phyloP scores from a whole-genome alignment of 2,329 filamentous ascomycete genomes.

The Cladophialophora chaetospira region DNA sequence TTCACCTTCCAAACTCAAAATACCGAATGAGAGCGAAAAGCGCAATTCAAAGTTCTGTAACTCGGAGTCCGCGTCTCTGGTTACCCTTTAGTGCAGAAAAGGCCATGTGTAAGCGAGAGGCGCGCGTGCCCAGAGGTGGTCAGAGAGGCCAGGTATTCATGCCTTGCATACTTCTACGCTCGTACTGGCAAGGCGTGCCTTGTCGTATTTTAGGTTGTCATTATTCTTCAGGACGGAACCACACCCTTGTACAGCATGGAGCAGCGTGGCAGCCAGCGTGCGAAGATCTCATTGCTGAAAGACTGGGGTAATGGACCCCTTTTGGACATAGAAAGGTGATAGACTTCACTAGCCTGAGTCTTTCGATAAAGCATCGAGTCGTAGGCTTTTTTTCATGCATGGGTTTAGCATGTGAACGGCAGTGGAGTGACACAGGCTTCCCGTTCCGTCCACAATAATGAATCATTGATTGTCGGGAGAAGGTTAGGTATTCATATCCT shows the following conservation, averaged over 20 bases:
- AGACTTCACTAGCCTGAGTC: neutral
- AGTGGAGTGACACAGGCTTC: no score
- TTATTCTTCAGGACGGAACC: neutral
- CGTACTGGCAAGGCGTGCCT: no score
- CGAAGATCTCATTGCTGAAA: conserved; percentile 1
- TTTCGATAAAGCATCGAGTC: no score
- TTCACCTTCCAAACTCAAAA: neutral
- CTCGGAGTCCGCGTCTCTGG: neutral
- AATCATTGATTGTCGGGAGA: no score
- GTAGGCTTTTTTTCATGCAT: neutral
- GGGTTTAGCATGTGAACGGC: no score
- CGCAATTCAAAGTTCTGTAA: neutral
- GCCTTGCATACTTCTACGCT: neutral
- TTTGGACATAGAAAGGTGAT: neutral
- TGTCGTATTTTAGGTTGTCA: no score
- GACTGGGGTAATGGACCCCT: no score
- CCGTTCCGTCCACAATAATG: no score
- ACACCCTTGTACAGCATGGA: no score
- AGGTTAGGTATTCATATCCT: no score
- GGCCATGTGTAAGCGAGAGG: neutral
- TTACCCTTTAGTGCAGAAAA: neutral
- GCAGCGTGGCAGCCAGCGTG: neutral
- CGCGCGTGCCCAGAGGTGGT: neutral
- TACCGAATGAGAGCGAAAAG: neutral
- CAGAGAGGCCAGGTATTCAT: conserved; percentile 2